Conservation (phyloP, 2,329 filamentous ascomycete species). For the Pleurostoma richardsiae region DNA sequence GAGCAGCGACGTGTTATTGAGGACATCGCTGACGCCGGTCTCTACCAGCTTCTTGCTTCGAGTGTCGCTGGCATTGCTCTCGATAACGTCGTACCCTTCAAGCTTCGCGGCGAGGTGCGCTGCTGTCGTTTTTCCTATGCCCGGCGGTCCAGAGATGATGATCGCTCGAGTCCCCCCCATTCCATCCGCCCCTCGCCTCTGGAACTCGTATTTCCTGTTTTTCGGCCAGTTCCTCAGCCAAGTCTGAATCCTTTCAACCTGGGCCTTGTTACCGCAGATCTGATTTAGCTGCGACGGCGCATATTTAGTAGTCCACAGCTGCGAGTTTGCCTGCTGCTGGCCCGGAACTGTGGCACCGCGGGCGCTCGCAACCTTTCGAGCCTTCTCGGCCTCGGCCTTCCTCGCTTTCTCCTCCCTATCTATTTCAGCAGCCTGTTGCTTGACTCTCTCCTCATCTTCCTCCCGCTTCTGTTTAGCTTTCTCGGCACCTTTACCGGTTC, state of each 20-base stretch:
- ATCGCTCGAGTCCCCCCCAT: conserved; percentile 81
- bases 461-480: conserved; percentile 81
- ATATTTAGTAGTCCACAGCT: conserved; percentile 93
- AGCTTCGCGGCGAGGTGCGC: conserved; percentile 91
- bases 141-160: conserved; percentile 90
- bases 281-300: conserved; percentile 79
- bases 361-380: conserved; percentile 43
- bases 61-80: conserved; percentile 93
- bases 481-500: conserved; percentile 80
- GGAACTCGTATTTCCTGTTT: conserved; percentile 74
- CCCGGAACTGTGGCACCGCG: conserved; percentile 32
- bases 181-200: conserved; percentile 77
- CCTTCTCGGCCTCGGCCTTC: conserved; percentile 47
- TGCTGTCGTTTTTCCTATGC: conserved; percentile 96
- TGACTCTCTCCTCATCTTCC: conserved; percentile 78
- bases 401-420: conserved; percentile 70
- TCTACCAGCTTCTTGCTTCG: conserved; percentile 96
- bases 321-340: conserved; percentile 45
- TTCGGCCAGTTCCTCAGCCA: conserved; percentile 85
- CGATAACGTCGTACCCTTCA: conserved; percentile 88
- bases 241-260: conserved; percentile 81
- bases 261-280: conserved; percentile 90
- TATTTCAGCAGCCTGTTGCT: conserved; percentile 76
- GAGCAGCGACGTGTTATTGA: conserved; percentile 88
- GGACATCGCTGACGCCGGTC: conserved; percentile 76